Percentiles rank a stretch among this genome's conserved stretches.
Conservation (phyloP, 441 rosid species). For the Pelargonium cotyledonis region DNA sequence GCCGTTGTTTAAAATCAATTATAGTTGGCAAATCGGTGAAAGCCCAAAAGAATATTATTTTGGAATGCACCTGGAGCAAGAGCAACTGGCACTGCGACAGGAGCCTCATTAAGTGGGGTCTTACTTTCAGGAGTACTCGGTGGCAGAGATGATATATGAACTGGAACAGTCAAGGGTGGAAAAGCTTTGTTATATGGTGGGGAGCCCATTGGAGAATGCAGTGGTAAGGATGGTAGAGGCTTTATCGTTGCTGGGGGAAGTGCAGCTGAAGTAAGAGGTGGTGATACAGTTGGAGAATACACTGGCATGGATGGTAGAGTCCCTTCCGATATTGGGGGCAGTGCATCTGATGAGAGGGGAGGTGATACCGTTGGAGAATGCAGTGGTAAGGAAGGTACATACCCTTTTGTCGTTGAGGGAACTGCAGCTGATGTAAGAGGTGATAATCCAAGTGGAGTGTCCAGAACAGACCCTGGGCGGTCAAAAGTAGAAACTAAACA, state of each 20-base stretch:
- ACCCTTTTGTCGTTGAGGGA: conserved; percentile 32
- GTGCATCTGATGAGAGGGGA: conserved; percentile 28
- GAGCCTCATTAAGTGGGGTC: not conserved
- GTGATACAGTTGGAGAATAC: conserved; percentile 11
- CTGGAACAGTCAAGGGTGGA: conserved; percentile 19
- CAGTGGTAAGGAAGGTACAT: conserved; percentile 27
- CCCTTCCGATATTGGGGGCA: conserved; percentile 22
- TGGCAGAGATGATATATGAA: conserved; percentile 21
- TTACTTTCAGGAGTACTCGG: conserved; percentile 20
- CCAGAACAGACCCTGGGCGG: conserved; percentile 36
- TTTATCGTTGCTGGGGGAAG: not conserved
- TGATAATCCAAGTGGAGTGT: conserved; percentile 32
- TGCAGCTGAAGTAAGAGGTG: conserved; percentile 24
- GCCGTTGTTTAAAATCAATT: conserved; percentile 9
- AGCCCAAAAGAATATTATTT: not conserved
- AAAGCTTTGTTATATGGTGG: conserved; percentile 32
- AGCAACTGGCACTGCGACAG: conserved; percentile 9
- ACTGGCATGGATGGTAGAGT: conserved; percentile 16
- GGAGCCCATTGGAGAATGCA: conserved; percentile 24
- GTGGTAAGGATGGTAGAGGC: no score
- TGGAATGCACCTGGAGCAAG: conserved; percentile 6
- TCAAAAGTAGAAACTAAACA: conserved; percentile 18
- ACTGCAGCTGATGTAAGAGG: conserved; percentile 32
- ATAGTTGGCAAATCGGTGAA: not conserved
- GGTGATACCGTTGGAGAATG: conserved; percentile 21